phyloP scores from a whole-genome alignment of 106 monocot genomes.

The Iris macrosiphon region DNA sequence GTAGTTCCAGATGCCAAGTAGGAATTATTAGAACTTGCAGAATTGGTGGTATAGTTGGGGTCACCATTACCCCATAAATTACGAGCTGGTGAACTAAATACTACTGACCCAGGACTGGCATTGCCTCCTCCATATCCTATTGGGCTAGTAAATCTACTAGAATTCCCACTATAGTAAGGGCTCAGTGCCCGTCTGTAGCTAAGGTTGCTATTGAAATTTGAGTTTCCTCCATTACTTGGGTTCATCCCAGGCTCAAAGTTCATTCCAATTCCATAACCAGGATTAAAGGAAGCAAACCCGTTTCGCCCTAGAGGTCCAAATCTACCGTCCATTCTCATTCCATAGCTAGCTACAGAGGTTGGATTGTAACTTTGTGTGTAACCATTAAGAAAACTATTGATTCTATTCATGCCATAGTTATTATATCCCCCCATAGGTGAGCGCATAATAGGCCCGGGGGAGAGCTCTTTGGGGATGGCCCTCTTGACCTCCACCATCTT shows the following conservation, averaged over 20 bases:
- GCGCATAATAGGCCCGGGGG: constrained; percentile 31
- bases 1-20: constrained; percentile 38
- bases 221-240: constrained; percentile 36
- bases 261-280: constrained; percentile 77
- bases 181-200: constrained; percentile 37
- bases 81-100: constrained; percentile 43
- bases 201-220: constrained; percentile 34
- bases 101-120: constrained; percentile 35
- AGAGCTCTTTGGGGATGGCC: constrained; percentile 37
- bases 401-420: constrained; percentile 28
- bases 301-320: constrained; percentile 45
- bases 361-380: constrained; percentile 47
- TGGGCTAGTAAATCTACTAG: constrained; percentile 35
- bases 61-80: constrained; percentile 56
- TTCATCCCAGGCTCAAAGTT: constrained; percentile 54
- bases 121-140: constrained; percentile 37
- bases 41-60: constrained; percentile 31
- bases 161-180: constrained; percentile 46
- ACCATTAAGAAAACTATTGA: constrained; percentile 34
- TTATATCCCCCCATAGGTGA: constrained; percentile 24
- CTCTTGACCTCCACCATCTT: constrained; percentile 41
- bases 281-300: constrained; percentile 46
- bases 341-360: constrained; percentile 45
- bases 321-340: constrained; percentile 68
- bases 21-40: constrained; percentile 28